A percentile compares a stretch with the other conserved stretches of the same genome.
Conservation (phyloP, 208 protist genomes). For the Trypanosoma platydactyli region DNA sequence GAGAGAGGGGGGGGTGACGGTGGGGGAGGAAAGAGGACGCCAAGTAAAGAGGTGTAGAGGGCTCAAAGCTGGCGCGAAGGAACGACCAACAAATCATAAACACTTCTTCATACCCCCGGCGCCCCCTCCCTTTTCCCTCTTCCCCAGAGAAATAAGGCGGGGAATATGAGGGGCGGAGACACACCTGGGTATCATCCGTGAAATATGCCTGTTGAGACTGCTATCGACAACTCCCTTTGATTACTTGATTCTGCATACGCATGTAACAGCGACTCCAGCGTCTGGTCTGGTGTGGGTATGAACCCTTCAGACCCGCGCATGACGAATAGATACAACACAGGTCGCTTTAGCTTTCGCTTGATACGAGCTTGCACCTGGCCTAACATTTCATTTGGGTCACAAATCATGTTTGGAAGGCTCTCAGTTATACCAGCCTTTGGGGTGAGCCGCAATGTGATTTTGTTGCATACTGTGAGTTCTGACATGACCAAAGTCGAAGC, state of each 20-base stretch:
- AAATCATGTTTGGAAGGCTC: constrained; percentile 45
- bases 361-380: constrained; percentile 60
- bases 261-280: constrained; percentile 50
- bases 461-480: constrained; percentile 25
- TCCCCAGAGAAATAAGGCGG: not conserved
- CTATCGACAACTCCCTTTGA: constrained; percentile 45
- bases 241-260: constrained; percentile 45
- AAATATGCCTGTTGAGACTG: constrained; percentile 63
- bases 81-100: no score
- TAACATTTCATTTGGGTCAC: constrained; percentile 53
- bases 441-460: constrained; percentile 57
- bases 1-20: no score
- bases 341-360: constrained; percentile 50
- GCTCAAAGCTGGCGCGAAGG: no score
- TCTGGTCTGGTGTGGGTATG: constrained; percentile 70
- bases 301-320: constrained; percentile 66
- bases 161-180: not conserved
- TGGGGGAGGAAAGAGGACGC: no score
- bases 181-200: constrained; percentile 39
- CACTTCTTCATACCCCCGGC: no score
- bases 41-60: no score
- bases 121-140: no score
- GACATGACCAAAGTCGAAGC: not conserved
- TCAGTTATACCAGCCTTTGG: constrained; percentile 33
- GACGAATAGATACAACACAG: constrained; percentile 58